Percentiles rank a stretch among this genome's conserved stretches.
Evolutionary conservation across 2,329 filamentous ascomycete genomes (phyloP).

Genomic region (Leptosphaerulina australis): DNA sequence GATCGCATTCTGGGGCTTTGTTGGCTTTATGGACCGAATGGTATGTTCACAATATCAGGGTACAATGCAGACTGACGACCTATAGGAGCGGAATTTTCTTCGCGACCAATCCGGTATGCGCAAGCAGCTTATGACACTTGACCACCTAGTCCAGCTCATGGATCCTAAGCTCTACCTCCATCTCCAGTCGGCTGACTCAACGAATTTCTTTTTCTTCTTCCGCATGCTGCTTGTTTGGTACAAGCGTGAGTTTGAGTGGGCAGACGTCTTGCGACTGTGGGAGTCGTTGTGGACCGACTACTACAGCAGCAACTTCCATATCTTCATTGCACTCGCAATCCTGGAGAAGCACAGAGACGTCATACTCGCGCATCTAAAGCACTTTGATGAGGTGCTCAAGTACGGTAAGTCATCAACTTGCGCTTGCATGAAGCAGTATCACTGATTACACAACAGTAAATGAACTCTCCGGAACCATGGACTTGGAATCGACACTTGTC

Average conservation of each 20-base stretch:
- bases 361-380: slow-evolving; percentile 90
- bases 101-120: slow-evolving; percentile 97
- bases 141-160: slow-evolving; percentile 95
- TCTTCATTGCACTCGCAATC: slow-evolving; percentile 93
- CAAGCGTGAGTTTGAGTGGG: slow-evolving; percentile 94
- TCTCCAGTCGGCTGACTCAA: slow-evolving; percentile 86
- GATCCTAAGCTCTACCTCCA: slow-evolving; percentile 93
- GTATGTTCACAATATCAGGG: slow-evolving; percentile 39
- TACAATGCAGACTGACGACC: slow-evolving; percentile 9
- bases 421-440: background rate
- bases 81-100: slow-evolving; percentile 85
- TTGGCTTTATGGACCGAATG: slow-evolving; percentile 97
- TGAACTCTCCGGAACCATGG: slow-evolving; percentile 90
- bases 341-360: slow-evolving; percentile 95
- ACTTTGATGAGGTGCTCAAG: slow-evolving; percentile 97
- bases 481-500: slow-evolving; percentile 83
- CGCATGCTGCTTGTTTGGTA: slow-evolving; percentile 99
- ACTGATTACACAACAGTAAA: slow-evolving; percentile 68
- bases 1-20: slow-evolving; percentile 95
- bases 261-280: slow-evolving; percentile 86
- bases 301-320: slow-evolving; percentile 84
- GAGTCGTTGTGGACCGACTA: slow-evolving; percentile 95
- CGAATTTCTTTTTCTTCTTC: slow-evolving; percentile 99
- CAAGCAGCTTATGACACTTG: slow-evolving; percentile 83
- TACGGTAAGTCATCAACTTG: slow-evolving; percentile 67